Percentiles rank a stretch among this genome's conserved stretches.
Evolutionary conservation across 305 asterid species (phyloP).

Genomic region (Fraxinus ornus): DNA sequence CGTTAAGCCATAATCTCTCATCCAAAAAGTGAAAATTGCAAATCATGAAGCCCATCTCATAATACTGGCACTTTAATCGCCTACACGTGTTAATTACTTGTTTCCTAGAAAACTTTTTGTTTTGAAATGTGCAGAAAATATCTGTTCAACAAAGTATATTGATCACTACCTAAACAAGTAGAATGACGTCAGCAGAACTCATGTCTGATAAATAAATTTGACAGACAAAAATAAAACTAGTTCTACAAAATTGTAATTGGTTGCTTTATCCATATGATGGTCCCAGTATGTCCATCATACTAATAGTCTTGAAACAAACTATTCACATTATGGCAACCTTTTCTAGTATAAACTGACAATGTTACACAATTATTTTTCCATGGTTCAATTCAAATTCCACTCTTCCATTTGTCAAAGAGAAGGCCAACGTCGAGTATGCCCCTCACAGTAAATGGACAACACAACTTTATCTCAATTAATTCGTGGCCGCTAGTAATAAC

Average conservation of each 20-base stretch:
- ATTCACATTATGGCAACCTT: background rate
- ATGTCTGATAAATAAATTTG: background rate
- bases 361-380: background rate
- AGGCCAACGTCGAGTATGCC: background rate
- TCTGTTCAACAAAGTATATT: background rate
- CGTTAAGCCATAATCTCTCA: background rate
- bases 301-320: background rate
- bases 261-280: background rate
- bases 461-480: background rate
- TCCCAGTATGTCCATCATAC: background rate
- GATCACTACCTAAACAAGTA: background rate
- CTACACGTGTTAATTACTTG: background rate
- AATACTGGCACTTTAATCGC: background rate
- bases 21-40: background rate
- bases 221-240: background rate
- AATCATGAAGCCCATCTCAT: background rate
- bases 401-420: background rate
- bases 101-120: background rate
- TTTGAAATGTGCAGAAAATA: background rate
- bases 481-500: background rate
- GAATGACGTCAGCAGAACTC: background rate
- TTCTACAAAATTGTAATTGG: background rate
- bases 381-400: background rate
- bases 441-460: background rate
- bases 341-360: background rate